phyloP scores from a whole-genome alignment of 768 basidiomycete genomes.

The Bullera alba region DNA sequence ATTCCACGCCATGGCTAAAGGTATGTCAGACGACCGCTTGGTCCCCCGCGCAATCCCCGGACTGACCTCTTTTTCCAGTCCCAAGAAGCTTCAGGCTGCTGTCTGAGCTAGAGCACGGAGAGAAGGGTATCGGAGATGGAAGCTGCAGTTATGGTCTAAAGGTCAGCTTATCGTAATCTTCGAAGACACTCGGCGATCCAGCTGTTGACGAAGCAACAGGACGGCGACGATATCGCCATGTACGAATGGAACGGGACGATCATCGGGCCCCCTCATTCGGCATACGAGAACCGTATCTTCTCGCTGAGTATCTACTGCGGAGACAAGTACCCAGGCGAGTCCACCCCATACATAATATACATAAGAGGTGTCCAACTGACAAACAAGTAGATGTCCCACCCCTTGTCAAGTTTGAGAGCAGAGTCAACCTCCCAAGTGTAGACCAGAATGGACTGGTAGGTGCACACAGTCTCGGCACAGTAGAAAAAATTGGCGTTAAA shows the following conservation, averaged over 20 bases:
- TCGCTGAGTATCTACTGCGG: slow-evolving; percentile 83
- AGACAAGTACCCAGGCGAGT: slow-evolving; percentile 44
- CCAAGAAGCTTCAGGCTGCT: slow-evolving; percentile 93
- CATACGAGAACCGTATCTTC: slow-evolving; percentile 99
- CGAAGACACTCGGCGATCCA: too few species aligned
- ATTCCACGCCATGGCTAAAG: slow-evolving; percentile 14
- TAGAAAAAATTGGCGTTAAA: background rate
- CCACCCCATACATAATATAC: background rate
- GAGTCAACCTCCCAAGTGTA: slow-evolving; percentile 92
- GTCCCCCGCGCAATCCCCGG: background rate
- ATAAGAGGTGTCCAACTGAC: too few species aligned
- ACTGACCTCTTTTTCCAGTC: slow-evolving; percentile 52
- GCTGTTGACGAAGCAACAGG: slow-evolving; percentile 47
- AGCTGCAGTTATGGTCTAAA: slow-evolving; percentile 95
- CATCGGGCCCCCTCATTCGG: slow-evolving; percentile 97
- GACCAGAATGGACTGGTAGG: slow-evolving; percentile 54
- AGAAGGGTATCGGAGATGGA: slow-evolving; percentile 98
- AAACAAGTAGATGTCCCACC: slow-evolving; percentile 73
- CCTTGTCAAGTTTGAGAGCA: slow-evolving; percentile 72
- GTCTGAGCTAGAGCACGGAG: slow-evolving; percentile 98
- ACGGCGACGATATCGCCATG: slow-evolving; percentile 95
- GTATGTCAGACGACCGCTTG: slow-evolving; percentile 1
- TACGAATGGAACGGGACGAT: slow-evolving; percentile 98
- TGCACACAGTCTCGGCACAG: background rate
- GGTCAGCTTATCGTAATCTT: too few species aligned